Percentiles rank a stretch among this genome's conserved stretches.
phyloP scores from a whole-genome alignment of 345 rosid genomes.

The Brassica carinata region DNA sequence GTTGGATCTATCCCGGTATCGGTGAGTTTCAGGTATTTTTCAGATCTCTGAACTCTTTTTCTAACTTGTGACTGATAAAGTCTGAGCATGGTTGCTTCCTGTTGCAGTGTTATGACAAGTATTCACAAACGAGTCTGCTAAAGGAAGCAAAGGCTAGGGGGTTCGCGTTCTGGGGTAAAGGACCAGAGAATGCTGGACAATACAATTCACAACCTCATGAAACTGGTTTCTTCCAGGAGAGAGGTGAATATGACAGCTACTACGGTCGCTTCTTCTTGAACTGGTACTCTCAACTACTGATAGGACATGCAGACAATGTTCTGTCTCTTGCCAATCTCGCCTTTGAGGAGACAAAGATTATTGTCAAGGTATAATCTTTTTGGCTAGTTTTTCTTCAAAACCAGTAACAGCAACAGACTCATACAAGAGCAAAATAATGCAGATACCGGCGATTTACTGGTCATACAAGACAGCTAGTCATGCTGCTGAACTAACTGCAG shows the following conservation, averaged over 20 bases:
- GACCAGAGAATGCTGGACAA: constrained; percentile 90
- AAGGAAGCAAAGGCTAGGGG: constrained; percentile 82
- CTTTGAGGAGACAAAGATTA: constrained; percentile 71
- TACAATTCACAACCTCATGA: constrained; percentile 90
- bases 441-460: constrained; percentile 95
- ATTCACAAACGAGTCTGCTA: constrained; percentile 65
- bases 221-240: constrained; percentile 86
- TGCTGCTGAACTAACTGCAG: constrained; percentile 90
- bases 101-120: constrained; percentile 86
- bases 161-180: constrained; percentile 82
- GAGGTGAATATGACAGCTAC: constrained; percentile 94
- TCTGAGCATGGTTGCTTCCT: constrained; percentile 1
- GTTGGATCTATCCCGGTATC: constrained; percentile 95
- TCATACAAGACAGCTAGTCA: constrained; percentile 89
- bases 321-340: constrained; percentile 81
- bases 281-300: constrained; percentile 79
- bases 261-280: constrained; percentile 90
- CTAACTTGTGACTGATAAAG: neutral
- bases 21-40: constrained; percentile 96
- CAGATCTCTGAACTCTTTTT: constrained; percentile 22
- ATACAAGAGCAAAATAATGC: constrained; percentile 20
- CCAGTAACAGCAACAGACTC: neutral
- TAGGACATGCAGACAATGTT: constrained; percentile 78
- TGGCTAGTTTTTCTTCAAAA: neutral
- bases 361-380: constrained; percentile 64